Percentiles rank a stretch among this genome's conserved stretches.
These are phyloP conservation scores for Elongisporangium anandrum DNA, from an alignment of 352 stramenopile genomes.

Conservation along the genomic window DNA sequence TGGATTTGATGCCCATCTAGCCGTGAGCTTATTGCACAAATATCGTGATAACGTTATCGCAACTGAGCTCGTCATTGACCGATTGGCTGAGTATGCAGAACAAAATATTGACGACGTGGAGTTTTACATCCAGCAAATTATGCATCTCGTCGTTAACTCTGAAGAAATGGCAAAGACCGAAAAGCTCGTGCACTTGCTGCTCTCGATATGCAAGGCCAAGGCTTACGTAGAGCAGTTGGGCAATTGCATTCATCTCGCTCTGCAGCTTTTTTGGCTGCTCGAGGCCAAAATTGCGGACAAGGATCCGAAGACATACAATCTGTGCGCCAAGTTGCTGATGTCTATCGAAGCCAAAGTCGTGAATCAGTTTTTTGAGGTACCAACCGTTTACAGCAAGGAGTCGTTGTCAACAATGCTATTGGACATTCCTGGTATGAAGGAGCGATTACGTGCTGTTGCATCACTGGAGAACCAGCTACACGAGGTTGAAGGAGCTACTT, in stretches of 20 bases:
- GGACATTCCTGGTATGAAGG: conserved; percentile 55
- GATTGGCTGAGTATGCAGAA: conserved; percentile 55
- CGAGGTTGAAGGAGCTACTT: conserved; percentile 1
- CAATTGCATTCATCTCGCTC: conserved; percentile 75
- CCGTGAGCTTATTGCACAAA: conserved; percentile 65
- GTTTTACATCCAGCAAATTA: conserved; percentile 81
- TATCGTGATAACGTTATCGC: conserved; percentile 63
- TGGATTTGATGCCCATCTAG: conserved; percentile 61
- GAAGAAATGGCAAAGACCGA: conserved; percentile 50
- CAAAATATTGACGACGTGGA: conserved; percentile 73
- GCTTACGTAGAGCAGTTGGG: conserved; percentile 72
- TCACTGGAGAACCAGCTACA: background rate
- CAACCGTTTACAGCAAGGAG: conserved; percentile 18
- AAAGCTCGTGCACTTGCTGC: conserved; percentile 61
- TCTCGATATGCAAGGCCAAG: conserved; percentile 78
- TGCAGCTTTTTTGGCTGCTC: conserved; percentile 72
- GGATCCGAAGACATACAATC: conserved; percentile 67
- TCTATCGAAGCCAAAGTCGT: conserved; percentile 81
- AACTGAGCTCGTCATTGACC: conserved; percentile 62
- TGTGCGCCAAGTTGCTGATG: conserved; percentile 76
- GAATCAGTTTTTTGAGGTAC: conserved; percentile 71
- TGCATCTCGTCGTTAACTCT: conserved; percentile 64
- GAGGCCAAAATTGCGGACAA: conserved; percentile 75
- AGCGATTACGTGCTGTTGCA: conserved; percentile 3
- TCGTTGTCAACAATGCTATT: conserved; percentile 40